A percentile compares a stretch with the other conserved stretches of the same genome.
phyloP scores from a whole-genome alignment of 768 basidiomycete species.

The Termitomyces sp. region DNA sequence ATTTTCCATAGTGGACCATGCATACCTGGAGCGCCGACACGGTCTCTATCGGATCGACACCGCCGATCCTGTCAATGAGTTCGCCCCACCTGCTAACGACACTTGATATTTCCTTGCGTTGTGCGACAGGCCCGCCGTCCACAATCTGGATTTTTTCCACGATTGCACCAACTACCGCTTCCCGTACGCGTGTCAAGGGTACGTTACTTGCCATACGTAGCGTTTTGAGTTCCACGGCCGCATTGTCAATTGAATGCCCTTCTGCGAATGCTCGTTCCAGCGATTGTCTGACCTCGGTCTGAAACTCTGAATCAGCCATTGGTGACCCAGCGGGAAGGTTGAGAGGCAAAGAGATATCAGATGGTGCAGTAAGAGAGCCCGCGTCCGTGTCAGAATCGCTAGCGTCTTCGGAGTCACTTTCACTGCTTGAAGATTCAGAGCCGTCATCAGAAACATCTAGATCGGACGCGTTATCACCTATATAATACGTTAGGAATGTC shows the following conservation, averaged over 20 bases:
- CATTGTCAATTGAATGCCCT: constrained; percentile 88
- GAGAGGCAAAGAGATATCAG: constrained; percentile 40
- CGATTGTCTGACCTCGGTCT: constrained; percentile 70
- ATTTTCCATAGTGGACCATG: constrained; percentile 5
- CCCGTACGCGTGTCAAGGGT: constrained; percentile 74
- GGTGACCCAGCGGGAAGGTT: constrained; percentile 30
- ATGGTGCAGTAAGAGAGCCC: constrained; percentile 37
- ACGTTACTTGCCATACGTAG: constrained; percentile 97
- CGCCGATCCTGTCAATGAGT: constrained; percentile 76
- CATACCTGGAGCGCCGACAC: constrained; percentile 71
- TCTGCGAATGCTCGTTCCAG: constrained; percentile 91
- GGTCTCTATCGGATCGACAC: constrained; percentile 78
- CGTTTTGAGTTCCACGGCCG: constrained; percentile 91
- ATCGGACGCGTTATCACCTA: constrained; percentile 62
- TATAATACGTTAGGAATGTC: background rate
- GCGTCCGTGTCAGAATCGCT: constrained; percentile 30
- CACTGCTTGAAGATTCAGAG: constrained; percentile 50
- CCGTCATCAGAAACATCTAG: constrained; percentile 56
- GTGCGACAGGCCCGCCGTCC: constrained; percentile 46
- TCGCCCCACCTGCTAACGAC: constrained; percentile 78
- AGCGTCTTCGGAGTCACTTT: constrained; percentile 35
- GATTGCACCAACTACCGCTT: constrained; percentile 84
- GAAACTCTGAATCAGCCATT: constrained; percentile 65
- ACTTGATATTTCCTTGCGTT: constrained; percentile 58
- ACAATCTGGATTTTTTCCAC: constrained; percentile 66